Evolutionary conservation across 2,329 filamentous ascomycete genomes (phyloP).

Genomic region (Fonsecaea pedrosoi): DNA sequence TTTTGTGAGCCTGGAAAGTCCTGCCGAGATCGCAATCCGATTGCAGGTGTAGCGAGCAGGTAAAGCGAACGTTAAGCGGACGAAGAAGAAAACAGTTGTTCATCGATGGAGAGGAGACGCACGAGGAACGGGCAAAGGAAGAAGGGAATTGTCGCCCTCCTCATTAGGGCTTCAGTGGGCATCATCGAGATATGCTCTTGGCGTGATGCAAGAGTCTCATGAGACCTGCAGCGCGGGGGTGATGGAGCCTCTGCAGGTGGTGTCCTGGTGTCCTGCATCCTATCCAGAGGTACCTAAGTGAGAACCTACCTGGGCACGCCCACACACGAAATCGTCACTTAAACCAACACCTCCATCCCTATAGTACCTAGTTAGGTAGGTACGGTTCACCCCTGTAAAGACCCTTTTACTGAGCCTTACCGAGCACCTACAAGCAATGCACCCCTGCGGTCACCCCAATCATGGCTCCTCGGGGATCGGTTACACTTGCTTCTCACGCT

Average conservation of each 20-base stretch:
- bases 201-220: constrained; percentile 1
- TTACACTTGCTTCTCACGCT: too few species aligned
- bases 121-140: background rate
- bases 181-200: background rate
- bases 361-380: background rate
- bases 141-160: background rate
- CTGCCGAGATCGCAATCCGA: constrained; percentile 1
- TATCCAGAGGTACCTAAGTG: constrained; percentile 1
- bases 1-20: background rate
- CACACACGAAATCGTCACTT: too few species aligned
- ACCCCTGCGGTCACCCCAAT: too few species aligned
- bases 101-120: background rate
- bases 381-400: too few species aligned
- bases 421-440: too few species aligned
- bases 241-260: background rate
- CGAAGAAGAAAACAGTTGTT: background rate
- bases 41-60: constrained; percentile 1
- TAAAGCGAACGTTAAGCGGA: background rate
- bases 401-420: too few species aligned
- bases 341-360: too few species aligned
- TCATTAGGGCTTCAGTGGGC: background rate
- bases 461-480: too few species aligned
- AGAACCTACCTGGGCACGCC: too few species aligned
- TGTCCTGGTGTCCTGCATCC: background rate
- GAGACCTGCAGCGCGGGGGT: background rate